phyloP scores from a whole-genome alignment of 495 filamentous ascomycete species.

The Penicillium goetzii region DNA sequence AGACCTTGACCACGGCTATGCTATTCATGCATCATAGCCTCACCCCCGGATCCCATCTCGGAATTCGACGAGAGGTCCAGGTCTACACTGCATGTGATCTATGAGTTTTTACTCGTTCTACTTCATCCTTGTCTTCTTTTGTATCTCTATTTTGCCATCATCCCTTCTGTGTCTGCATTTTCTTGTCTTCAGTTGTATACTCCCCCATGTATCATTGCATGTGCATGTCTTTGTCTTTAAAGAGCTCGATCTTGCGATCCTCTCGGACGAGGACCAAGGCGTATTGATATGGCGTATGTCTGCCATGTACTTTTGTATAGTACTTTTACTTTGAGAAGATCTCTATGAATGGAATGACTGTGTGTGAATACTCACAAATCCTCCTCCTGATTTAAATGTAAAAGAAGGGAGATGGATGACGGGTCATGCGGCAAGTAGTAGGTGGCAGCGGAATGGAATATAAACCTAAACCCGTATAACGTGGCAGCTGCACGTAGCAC shows the following conservation, averaged over 20 bases:
- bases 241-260: background rate
- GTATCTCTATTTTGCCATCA: constrained; percentile 3
- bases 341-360: constrained; percentile 22
- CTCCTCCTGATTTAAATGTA: background rate
- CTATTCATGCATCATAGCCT: constrained; percentile 14
- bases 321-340: constrained; percentile 13
- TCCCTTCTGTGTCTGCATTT: constrained; percentile 1
- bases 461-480: background rate
- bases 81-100: background rate
- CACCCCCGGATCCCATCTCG: constrained; percentile 1
- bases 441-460: background rate
- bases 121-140: constrained; percentile 20
- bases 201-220: constrained; percentile 25
- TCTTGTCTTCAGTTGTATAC: constrained; percentile 22
- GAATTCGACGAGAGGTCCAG: constrained; percentile 15
- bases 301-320: constrained; percentile 21
- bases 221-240: constrained; percentile 22
- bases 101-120: background rate
- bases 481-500: background rate
- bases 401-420: background rate
- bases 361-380: constrained; percentile 24
- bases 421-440: background rate
- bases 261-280: background rate
- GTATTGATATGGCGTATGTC: background rate
- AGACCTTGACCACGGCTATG: background rate